phyloP scores from a whole-genome alignment of 2,329 filamentous ascomycete species.

The Catunica adiposa region DNA sequence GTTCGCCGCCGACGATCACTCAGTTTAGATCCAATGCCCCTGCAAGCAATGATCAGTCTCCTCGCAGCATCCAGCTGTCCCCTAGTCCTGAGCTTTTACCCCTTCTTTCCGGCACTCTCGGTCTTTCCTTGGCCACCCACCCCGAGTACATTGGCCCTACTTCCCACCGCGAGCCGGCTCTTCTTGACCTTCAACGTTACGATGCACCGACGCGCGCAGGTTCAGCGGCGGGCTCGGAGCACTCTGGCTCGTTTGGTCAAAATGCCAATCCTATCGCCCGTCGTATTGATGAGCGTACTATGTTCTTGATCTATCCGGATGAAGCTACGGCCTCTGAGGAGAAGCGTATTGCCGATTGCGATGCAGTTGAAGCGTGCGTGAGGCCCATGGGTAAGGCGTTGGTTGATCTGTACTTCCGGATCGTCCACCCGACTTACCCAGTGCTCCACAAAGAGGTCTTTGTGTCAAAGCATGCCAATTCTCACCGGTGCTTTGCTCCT shows the following conservation, averaged over 20 bases:
- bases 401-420: conserved; percentile 42
- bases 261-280: conserved; percentile 19
- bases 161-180: conserved; percentile 39
- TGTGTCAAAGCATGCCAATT: conserved; percentile 34
- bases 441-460: conserved; percentile 37
- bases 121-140: conserved; percentile 40
- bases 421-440: conserved; percentile 36
- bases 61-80: conserved; percentile 1
- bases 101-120: conserved; percentile 29
- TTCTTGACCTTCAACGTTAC: conserved; percentile 40
- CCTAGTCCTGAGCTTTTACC: conserved; percentile 14
- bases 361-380: conserved; percentile 34
- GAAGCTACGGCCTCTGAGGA: conserved; percentile 23
- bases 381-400: conserved; percentile 36
- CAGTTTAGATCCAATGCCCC: neutral
- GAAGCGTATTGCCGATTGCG: conserved; percentile 25
- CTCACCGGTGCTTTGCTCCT: conserved; percentile 34
- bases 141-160: conserved; percentile 44
- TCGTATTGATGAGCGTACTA: conserved; percentile 22
- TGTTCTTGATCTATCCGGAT: conserved; percentile 24
- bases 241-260: conserved; percentile 6
- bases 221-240: conserved; percentile 3
- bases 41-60: neutral
- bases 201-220: conserved; percentile 22
- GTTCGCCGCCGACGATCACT: neutral